phyloP scores from a whole-genome alignment of 1,139 yeast genomes.

The Scheffersomyces segobiensis region DNA sequence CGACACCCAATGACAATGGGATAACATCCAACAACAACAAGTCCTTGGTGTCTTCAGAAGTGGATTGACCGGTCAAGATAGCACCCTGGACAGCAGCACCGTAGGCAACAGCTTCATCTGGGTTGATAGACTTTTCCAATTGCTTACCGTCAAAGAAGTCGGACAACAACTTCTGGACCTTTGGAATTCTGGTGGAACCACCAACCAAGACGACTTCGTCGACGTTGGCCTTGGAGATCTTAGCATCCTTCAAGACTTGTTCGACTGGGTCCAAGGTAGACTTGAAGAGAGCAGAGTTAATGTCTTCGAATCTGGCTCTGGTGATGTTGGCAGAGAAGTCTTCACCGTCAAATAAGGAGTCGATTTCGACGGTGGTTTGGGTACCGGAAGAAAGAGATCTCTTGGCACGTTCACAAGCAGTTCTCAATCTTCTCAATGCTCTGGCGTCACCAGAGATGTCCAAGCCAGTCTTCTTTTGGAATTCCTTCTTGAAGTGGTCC shows the following conservation, averaged over 20 bases:
- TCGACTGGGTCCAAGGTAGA: constrained; percentile 97
- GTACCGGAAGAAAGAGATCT: constrained; percentile 97
- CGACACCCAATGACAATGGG: constrained; percentile 99
- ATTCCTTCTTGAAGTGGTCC: constrained; percentile 90
- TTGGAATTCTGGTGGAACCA: constrained; percentile 99
- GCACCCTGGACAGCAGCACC: constrained; percentile 99
- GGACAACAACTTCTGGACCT: constrained; percentile 94
- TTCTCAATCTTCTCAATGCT: constrained; percentile 97
- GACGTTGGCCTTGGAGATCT: constrained; percentile 83
- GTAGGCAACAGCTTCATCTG: constrained; percentile 98
- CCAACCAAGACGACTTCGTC: constrained; percentile 98
- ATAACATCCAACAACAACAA: constrained; percentile 96
- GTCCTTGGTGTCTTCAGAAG: constrained; percentile 96
- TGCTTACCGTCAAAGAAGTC: constrained; percentile 99
- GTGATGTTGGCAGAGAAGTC: constrained; percentile 96
- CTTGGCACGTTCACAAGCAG: constrained; percentile 99
- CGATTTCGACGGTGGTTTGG: constrained; percentile 95
- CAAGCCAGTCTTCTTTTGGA: constrained; percentile 95
- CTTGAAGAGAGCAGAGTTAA: constrained; percentile 93
- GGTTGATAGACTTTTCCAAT: constrained; percentile 95
- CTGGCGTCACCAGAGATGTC: constrained; percentile 91
- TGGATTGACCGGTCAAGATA: constrained; percentile 95
- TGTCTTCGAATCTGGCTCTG: constrained; percentile 99
- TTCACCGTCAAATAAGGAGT: constrained; percentile 93
- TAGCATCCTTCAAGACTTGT: constrained; percentile 95